phyloP scores from a whole-genome alignment of 148 eudicot genomes.

The Amaranthus cruentus region DNA sequence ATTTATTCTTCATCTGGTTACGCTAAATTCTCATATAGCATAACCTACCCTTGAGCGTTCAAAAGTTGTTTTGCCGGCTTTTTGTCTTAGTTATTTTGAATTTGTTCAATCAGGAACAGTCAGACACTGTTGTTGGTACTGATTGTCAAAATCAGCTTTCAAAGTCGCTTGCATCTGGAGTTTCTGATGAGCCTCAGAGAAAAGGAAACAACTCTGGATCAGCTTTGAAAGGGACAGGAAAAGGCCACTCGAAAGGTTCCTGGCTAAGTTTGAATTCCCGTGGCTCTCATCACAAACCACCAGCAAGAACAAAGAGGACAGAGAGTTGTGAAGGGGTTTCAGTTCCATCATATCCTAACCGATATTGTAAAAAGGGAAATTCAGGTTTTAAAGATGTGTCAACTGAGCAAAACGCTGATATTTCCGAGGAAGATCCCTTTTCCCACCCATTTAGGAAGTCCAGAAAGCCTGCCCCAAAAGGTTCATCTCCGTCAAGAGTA shows the following conservation, averaged over 20 bases:
- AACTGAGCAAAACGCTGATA: constrained; percentile 1
- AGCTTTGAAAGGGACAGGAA: constrained; percentile 19
- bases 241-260: constrained; percentile 27
- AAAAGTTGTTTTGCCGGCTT: not conserved
- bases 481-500: constrained; percentile 10
- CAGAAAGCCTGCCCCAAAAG: constrained; percentile 25
- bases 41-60: not conserved
- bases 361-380: constrained; percentile 22
- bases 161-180: constrained; percentile 16
- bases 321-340: constrained; percentile 13
- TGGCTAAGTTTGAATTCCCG: constrained; percentile 49
- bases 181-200: constrained; percentile 18
- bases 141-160: constrained; percentile 11
- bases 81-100: not conserved
- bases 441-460: constrained; percentile 27
- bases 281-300: constrained; percentile 18
- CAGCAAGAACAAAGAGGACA: constrained; percentile 10
- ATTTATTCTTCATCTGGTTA: constrained; percentile 2
- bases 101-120: constrained; percentile 19
- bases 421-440: constrained; percentile 18
- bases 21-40: not conserved
- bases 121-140: not conserved
- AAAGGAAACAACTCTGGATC: constrained; percentile 15
- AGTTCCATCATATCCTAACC: constrained; percentile 22
- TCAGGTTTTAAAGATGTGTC: constrained; percentile 16